Conservation (phyloP, 768 basidiomycete species). For the Suillus spraguei region DNA sequence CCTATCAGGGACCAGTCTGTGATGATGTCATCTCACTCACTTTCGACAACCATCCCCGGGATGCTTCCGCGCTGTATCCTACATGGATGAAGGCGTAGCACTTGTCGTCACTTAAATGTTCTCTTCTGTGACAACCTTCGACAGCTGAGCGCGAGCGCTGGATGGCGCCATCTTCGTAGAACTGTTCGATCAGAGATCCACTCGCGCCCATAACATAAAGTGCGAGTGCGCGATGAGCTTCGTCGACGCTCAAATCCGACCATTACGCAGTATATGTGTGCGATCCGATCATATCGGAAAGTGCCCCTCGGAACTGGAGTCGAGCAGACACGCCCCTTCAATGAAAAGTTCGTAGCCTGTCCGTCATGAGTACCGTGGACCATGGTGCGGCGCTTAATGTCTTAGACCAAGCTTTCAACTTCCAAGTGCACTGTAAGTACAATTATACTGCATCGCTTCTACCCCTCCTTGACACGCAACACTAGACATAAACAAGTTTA, state of each 20-base stretch:
- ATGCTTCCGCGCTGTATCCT: slow-evolving; percentile 62
- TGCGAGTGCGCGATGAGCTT: slow-evolving; percentile 33
- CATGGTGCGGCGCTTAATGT: not conserved
- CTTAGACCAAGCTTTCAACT: too few species aligned
- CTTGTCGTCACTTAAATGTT: slow-evolving; percentile 32
- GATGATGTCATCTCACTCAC: slow-evolving; percentile 29
- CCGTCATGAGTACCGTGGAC: not conserved
- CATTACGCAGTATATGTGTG: not conserved
- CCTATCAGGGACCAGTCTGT: not conserved
- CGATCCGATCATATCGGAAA: not conserved
- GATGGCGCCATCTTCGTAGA: slow-evolving; percentile 24
- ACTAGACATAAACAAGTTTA: too few species aligned
- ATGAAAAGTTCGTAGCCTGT: not conserved
- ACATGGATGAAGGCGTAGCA: slow-evolving; percentile 63
- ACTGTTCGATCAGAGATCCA: slow-evolving; percentile 25
- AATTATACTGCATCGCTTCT: too few species aligned
- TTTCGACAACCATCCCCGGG: slow-evolving; percentile 64
- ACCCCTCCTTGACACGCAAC: too few species aligned
- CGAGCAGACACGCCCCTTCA: not conserved
- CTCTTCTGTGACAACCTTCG: slow-evolving; percentile 21
- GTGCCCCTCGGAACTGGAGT: not conserved
- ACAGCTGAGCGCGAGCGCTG: slow-evolving; percentile 30
- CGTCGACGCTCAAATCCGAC: not conserved
- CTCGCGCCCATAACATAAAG: slow-evolving; percentile 30
- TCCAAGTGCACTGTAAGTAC: too few species aligned